These are phyloP conservation scores for Verticillium alfalfae DNA, from an alignment of 2,329 filamentous ascomycete genomes.

Conservation along the genomic window DNA sequence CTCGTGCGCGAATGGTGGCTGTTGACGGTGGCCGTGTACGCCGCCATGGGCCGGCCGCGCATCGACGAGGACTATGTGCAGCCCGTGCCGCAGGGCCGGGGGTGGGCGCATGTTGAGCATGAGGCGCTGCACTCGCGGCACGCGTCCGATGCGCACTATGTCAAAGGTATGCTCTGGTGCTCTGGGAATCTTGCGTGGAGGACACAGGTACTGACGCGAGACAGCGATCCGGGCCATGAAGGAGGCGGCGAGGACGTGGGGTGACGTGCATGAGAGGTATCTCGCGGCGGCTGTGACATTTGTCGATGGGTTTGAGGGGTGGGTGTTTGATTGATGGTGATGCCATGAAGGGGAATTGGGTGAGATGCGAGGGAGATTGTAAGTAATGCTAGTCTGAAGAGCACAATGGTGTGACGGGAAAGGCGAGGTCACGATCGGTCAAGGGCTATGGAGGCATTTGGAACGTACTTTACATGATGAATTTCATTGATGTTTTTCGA, in stretches of 20 bases:
- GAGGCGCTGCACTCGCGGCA: slow-evolving; percentile 64
- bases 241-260: slow-evolving; percentile 70
- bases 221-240: slow-evolving; percentile 66
- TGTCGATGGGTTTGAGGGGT: slow-evolving; percentile 67
- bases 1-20: slow-evolving; percentile 89
- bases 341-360: background rate
- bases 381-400: too few relatives aligned
- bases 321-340: slow-evolving; percentile 34
- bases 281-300: slow-evolving; percentile 66
- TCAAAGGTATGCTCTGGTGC: slow-evolving; percentile 58
- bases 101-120: slow-evolving; percentile 73
- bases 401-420: too few relatives aligned
- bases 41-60: slow-evolving; percentile 66
- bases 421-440: too few relatives aligned
- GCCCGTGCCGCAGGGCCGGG: slow-evolving; percentile 55
- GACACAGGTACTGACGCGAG: background rate
- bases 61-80: slow-evolving; percentile 63
- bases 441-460: too few relatives aligned
- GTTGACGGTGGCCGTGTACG: slow-evolving; percentile 70
- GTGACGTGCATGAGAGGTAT: slow-evolving; percentile 60
- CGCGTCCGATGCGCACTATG: slow-evolving; percentile 72
- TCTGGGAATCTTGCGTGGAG: background rate
- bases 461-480: too few relatives aligned
- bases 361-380: background rate
- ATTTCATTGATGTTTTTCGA: too few relatives aligned